phyloP scores from a whole-genome alignment of 2,329 filamentous ascomycete species.

The Acrodontium crateriforme region DNA sequence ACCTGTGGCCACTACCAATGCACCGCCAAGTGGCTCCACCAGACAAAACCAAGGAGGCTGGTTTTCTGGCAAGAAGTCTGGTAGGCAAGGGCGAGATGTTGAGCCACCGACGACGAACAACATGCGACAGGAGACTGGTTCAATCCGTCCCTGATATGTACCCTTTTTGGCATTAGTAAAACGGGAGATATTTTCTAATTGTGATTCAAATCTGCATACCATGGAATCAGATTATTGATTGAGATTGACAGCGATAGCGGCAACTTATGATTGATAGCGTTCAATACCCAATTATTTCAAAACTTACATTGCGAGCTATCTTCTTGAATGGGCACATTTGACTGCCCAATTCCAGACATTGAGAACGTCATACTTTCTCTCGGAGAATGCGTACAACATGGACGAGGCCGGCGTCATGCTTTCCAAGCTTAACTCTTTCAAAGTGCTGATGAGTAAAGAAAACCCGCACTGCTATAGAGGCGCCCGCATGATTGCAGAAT shows the following conservation, averaged over 20 bases:
- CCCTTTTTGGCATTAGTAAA: no score
- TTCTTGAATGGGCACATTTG: no score
- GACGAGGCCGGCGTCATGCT: slow-evolving; percentile 25
- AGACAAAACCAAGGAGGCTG: background rate
- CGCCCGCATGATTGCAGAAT: slow-evolving; percentile 7
- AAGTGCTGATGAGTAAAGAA: slow-evolving; percentile 21
- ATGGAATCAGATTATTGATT: no score
- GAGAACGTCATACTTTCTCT: slow-evolving; percentile 11
- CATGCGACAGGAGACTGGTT: background rate
- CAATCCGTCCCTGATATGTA: background rate
- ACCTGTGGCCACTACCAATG: background rate
- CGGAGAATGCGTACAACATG: slow-evolving; percentile 24
- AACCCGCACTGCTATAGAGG: slow-evolving; percentile 14
- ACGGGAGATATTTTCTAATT: background rate
- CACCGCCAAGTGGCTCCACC: background rate
- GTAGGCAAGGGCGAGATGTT: background rate
- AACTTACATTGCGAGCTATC: no score
- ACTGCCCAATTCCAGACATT: no score
- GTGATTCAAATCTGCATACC: background rate
- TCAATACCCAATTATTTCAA: no score
- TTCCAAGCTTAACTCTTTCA: slow-evolving; percentile 14
- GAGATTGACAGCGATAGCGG: no score
- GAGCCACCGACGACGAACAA: background rate
- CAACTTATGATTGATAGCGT: no score
- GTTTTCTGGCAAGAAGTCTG: background rate